Evolutionary conservation across 2,329 filamentous ascomycete genomes (phyloP), one percentile per base, ranked within the genome.

Genomic region (Thermoascus crustaceus): DNA sequence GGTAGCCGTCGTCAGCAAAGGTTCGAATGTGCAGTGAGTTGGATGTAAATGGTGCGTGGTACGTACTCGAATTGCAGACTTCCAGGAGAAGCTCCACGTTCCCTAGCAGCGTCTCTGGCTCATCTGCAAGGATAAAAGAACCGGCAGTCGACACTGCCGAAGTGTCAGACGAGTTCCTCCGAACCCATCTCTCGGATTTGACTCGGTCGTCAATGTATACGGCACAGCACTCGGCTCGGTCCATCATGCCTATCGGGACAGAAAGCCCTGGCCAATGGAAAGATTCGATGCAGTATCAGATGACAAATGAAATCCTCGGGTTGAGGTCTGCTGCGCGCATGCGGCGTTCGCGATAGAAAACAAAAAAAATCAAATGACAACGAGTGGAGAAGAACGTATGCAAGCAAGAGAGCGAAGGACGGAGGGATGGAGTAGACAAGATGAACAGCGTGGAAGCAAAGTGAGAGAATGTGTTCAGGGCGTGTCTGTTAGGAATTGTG

Each of bases 61-160:
- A 52, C 66, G 43, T 58, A 73, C 72, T 72, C 64, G 71, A 66
- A 48, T 65, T 68, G 48, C 73, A 75, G 18, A 70, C 63, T 21
- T 57, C 61, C 30, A 76, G 49, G 34, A 76, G 54, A 13, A 60
- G 59, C 39, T 66, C 60, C 19, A 75, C 50, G 53, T 75, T 74
- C 22, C 51, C 53, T 30, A 64, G 58, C 13, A 74, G 55, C 32
- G 64, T 60, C 33, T 58, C 58, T 9, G 64, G 58, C 40, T 69
- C 65, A 21, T 64, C 58, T 7, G 60, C 50, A 32, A 53, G 47
- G 21, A 42, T 38, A 40, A 49, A 49, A 29, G 52, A 48, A 46
- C 50, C 45, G 30, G 33, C 33, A 39, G 46, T 47, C 22, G 53
- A 52, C 32, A 41, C 40, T 39, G 49, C 38, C 40, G 53, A 45